A percentile compares a stretch with the other conserved stretches of the same genome.
These are phyloP conservation scores for Hibiscus syriacus DNA, from an alignment of 345 rosid genomes.

Conservation along the genomic window DNA sequence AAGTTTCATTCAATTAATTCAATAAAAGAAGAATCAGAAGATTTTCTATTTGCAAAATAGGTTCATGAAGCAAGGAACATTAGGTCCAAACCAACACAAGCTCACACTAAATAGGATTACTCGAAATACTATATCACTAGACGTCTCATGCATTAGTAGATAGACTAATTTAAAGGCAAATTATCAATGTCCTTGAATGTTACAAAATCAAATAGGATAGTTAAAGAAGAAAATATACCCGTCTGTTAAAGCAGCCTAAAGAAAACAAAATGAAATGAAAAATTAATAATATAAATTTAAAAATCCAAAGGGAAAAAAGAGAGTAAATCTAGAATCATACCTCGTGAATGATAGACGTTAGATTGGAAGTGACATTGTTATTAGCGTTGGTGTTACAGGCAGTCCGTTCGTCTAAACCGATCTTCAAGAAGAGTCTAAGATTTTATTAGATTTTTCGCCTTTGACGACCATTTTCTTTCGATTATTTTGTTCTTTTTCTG, in stretches of 20 bases:
- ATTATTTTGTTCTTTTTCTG: not conserved
- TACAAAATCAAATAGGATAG: not conserved
- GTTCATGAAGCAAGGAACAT: too few species aligned
- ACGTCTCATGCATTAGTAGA: not conserved
- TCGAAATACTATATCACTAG: not conserved
- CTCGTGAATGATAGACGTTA: constrained; percentile 78
- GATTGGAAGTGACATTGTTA: constrained; percentile 75
- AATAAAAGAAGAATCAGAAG: not conserved
- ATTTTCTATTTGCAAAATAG: not conserved
- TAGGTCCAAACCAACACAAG: not conserved
- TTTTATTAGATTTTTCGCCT: constrained; percentile 29
- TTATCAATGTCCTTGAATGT: not conserved
- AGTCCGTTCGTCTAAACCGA: constrained; percentile 76
- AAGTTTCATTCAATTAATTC: not conserved
- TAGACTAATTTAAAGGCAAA: too few species aligned
- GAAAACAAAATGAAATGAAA: not conserved
- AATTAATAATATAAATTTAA: not conserved
- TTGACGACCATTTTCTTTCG: constrained; percentile 30
- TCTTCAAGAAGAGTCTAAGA: constrained; percentile 66
- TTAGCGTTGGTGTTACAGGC: constrained; percentile 75
- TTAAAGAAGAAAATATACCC: constrained; percentile 52
- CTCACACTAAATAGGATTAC: not conserved
- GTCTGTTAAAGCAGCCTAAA: constrained; percentile 68
- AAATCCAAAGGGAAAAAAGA: not conserved
- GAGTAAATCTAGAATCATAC: constrained; percentile 23